Conservation (phyloP, 2,329 filamentous ascomycete species). For the Rutstroemia sp. region DNA sequence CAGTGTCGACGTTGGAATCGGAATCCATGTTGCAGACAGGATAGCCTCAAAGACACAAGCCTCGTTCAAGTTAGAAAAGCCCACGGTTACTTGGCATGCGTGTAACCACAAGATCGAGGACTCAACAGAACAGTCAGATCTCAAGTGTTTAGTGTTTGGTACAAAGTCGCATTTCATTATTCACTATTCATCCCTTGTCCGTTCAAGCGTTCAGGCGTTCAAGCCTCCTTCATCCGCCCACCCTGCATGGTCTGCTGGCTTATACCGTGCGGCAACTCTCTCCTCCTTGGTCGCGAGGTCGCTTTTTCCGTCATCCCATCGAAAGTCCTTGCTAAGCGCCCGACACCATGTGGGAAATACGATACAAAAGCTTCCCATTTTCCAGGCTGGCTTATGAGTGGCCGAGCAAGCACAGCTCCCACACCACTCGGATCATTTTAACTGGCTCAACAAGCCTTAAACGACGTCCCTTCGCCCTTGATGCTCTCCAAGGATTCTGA, state of each 20-base stretch:
- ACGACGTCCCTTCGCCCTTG: background rate
- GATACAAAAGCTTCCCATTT: background rate
- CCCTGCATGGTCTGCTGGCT: background rate
- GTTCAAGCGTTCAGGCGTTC: background rate
- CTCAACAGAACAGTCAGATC: background rate
- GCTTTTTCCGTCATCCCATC: background rate
- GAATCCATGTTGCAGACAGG: background rate
- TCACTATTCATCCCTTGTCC: background rate
- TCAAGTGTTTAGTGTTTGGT: too few relatives aligned
- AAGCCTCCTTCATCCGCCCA: background rate
- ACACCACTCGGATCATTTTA: background rate
- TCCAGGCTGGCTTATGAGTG: background rate
- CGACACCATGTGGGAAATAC: conserved; percentile 1
- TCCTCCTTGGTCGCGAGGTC: background rate
- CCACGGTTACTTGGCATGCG: background rate
- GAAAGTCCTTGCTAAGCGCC: conserved; percentile 3
- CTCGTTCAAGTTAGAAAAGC: conserved; percentile 1
- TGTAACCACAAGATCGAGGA: background rate
- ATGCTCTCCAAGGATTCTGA: conserved; percentile 4
- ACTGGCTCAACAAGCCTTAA: conserved; percentile 6
- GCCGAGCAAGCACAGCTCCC: conserved; percentile 5
- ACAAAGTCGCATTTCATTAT: background rate
- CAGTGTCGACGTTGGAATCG: background rate
- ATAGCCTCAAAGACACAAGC: background rate
- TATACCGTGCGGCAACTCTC: background rate